Evolutionary conservation across 345 rosid species (phyloP).

Genomic region (Salix viminalis): DNA sequence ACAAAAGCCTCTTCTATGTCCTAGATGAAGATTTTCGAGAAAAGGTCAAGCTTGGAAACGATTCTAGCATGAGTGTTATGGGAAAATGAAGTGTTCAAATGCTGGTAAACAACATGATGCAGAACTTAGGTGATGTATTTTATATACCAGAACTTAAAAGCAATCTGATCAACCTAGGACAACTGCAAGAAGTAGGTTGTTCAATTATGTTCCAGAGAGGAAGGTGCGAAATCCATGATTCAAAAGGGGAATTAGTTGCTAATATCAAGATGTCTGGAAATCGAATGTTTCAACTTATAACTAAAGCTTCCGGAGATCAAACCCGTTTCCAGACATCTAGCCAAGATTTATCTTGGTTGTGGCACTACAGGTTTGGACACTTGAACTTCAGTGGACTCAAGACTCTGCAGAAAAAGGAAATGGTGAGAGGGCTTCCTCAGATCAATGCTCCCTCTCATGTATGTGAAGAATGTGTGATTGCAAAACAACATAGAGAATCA

Average conservation of each 20-base stretch:
- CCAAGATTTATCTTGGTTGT: neutral
- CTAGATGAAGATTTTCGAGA: neutral
- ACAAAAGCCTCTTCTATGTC: neutral
- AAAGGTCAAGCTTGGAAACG: constrained; percentile 6
- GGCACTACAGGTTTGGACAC: neutral
- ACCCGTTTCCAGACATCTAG: neutral
- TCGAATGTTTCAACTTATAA: too few relatives aligned
- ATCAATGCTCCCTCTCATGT: neutral
- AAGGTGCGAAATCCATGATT: neutral
- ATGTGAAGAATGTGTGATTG: neutral
- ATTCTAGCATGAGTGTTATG: neutral
- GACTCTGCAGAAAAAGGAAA: neutral
- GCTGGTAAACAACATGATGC: neutral
- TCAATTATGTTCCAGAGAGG: neutral
- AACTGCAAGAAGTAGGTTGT: neutral
- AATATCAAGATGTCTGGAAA: too few relatives aligned
- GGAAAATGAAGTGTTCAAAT: neutral
- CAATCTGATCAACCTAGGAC: neutral
- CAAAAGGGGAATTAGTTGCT: neutral
- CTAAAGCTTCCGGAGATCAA: neutral
- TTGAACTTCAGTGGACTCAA: neutral
- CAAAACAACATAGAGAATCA: neutral
- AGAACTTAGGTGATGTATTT: neutral
- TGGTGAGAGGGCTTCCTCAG: neutral
- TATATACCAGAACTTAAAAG: neutral